A percentile compares a stretch with the other conserved stretches of the same genome.
Conservation (phyloP, 108 stramenopile species). For the Pseudonitzschia multiseries region DNA sequence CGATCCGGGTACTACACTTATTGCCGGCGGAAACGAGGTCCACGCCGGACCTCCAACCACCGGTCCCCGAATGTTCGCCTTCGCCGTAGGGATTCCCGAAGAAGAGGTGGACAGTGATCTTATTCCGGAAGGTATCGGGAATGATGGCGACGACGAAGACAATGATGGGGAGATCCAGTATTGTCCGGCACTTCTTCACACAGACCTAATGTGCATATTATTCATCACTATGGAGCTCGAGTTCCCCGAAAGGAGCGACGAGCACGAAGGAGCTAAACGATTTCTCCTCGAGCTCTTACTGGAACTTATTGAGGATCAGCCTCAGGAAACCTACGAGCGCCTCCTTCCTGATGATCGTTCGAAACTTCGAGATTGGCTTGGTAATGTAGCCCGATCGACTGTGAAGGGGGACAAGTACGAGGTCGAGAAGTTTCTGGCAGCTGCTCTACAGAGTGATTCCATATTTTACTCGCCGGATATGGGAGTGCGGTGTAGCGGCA, state of each 20-base stretch:
- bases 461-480: slow-evolving; percentile 53
- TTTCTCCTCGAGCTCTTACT: slow-evolving; percentile 35
- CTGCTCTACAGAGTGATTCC: slow-evolving; percentile 39
- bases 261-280: slow-evolving; percentile 16
- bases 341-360: slow-evolving; percentile 44
- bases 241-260: slow-evolving; percentile 1
- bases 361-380: slow-evolving; percentile 47
- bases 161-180: slow-evolving; percentile 74
- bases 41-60: slow-evolving; percentile 63
- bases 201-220: slow-evolving; percentile 60
- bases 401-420: neutral
- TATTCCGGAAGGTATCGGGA: neutral
- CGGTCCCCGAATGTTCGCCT: slow-evolving; percentile 67
- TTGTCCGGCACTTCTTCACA: slow-evolving; percentile 61
- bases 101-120: slow-evolving; percentile 13
- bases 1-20: slow-evolving; percentile 55
- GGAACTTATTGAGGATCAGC: slow-evolving; percentile 47
- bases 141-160: slow-evolving; percentile 33
- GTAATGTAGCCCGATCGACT: slow-evolving; percentile 5
- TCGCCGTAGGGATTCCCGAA: slow-evolving; percentile 64
- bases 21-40: slow-evolving; percentile 74
- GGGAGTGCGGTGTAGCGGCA: neutral
- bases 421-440: slow-evolving; percentile 1
- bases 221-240: slow-evolving; percentile 51
- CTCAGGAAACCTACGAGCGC: slow-evolving; percentile 41